Evolutionary conservation across 192 early-diverging fungal genomes (phyloP), one percentile per base, ranked within the genome.

Genomic region (Umbelopsis sp.): DNA sequence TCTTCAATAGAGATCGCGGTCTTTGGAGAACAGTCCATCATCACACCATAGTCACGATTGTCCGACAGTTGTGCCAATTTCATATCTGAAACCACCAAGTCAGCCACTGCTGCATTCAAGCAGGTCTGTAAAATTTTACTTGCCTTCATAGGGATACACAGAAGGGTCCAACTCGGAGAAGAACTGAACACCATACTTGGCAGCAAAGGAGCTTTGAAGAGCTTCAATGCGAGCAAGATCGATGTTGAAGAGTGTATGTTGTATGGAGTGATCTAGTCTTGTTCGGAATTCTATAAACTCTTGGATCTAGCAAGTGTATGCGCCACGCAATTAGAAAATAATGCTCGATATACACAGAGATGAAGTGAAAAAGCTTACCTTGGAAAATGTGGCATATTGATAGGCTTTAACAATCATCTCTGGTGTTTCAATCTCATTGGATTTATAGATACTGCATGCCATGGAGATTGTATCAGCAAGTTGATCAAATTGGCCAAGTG

Each of bases 351-450:
- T 41, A 41, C 5, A 41, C 6, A 9, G 1, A 41, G 2, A 53
- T 23, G 5, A 41, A 10, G 0, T 41, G 7, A 0, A 6, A 1
- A 68, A 58, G 4, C 18, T 44, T 85, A 90, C 89, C 83, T 94
- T 96, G 2, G 95, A 95, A 78, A 91, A 97, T 0, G 94, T 94
- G 6, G 86, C 90, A 67, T 89, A 90, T 65, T 92, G 87, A 77
- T 92, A 95, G 0, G 92, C 94, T 41, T 92, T 84, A 20, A 94
- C 86, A 33, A 97, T 81, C 88, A 95, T 94, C 69, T 93, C 92
- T 1, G 95, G 94, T 0, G 95, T 92, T 84, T 92, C 93, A 25
- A 84, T 78, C 12, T 90, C 85, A 64, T 93, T 92, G 71, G 86
- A 85, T 66, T 84, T 80, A 69, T 97, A 95, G 65, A 97, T 94